phyloP scores from a whole-genome alignment of 371 early-diverging fungal genomes.

The Gilbertella persicaria region DNA sequence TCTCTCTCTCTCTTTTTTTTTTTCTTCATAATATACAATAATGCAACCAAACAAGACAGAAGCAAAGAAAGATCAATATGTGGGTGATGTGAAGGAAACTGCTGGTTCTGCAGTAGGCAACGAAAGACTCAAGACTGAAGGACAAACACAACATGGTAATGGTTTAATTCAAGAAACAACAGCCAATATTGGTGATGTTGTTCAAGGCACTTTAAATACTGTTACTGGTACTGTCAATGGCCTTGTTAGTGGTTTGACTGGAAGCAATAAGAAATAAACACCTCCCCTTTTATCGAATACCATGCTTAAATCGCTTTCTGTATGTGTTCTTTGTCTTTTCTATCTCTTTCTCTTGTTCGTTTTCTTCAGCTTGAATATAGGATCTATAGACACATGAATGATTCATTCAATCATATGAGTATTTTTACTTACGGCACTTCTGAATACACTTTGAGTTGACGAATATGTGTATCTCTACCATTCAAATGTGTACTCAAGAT shows the following conservation, averaged over 20 bases:
- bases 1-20: too few species aligned
- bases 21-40: too few species aligned
- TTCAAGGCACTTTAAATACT: background rate
- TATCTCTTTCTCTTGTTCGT: background rate
- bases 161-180: conserved; percentile 30
- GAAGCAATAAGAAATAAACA: conserved; percentile 4
- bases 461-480: conserved; percentile 91
- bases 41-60: conserved; percentile 18
- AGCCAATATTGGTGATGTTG: conserved; percentile 11
- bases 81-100: conserved; percentile 42
- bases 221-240: too few species aligned
- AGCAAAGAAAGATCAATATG: conserved; percentile 32
- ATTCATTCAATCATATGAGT: background rate
- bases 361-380: conserved; percentile 1
- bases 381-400: background rate
- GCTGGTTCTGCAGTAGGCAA: conserved; percentile 41
- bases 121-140: conserved; percentile 36
- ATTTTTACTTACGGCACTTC: conserved; percentile 49
- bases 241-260: too few species aligned
- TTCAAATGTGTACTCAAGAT: conserved; percentile 86
- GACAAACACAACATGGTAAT: conserved; percentile 30
- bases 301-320: conserved; percentile 2
- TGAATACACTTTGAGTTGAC: conserved; percentile 73
- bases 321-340: background rate
- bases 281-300: conserved; percentile 12